A percentile compares a stretch with the other conserved stretches of the same genome.
These are phyloP conservation scores for Capsicum rhomboideum DNA, from an alignment of 257 asterid genomes.

Conservation along the genomic window DNA sequence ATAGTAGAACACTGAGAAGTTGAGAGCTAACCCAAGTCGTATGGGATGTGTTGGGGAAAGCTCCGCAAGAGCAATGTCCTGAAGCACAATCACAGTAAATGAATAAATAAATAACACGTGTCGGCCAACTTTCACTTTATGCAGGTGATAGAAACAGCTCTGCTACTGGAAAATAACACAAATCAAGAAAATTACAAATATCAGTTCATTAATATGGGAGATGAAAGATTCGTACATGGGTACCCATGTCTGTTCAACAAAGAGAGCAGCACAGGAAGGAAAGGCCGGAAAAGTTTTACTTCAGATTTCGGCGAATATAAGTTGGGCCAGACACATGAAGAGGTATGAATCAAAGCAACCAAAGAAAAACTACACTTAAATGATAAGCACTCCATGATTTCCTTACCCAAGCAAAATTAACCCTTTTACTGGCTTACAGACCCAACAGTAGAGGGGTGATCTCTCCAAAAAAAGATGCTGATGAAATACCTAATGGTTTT, in stretches of 20 bases:
- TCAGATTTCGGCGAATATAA: background rate
- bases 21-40: conserved; percentile 44
- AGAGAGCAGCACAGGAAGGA: background rate
- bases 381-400: background rate
- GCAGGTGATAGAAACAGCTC: background rate
- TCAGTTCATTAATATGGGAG: background rate
- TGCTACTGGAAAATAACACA: background rate
- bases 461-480: background rate
- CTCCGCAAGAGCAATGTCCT: conserved; percentile 50
- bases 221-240: background rate
- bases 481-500: background rate
- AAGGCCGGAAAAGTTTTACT: background rate
- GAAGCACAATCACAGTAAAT: conserved; percentile 1
- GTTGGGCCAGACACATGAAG: background rate
- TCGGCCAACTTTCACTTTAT: background rate
- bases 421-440: background rate
- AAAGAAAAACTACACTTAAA: background rate
- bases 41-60: conserved; percentile 43
- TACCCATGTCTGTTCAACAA: background rate
- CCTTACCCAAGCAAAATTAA: background rate
- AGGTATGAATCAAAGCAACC: background rate
- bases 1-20: conserved; percentile 59
- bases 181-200: background rate
- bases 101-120: background rate
- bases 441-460: background rate